Base-by-base conservation (phyloP, 2,329 filamentous ascomycete genomes). In the Venturia nashicola region DNA sequence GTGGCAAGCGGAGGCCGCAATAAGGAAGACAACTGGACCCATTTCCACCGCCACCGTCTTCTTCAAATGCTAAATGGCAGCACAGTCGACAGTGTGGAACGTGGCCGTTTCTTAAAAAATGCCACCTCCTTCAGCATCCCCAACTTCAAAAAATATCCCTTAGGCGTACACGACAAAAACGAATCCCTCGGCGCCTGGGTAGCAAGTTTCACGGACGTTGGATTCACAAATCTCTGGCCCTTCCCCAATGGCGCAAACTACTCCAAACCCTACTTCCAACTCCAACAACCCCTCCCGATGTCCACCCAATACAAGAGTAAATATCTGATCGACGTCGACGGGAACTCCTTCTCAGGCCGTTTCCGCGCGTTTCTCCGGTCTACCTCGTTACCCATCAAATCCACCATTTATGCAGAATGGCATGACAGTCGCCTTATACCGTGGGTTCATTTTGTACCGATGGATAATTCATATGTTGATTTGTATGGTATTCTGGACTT, bases 371-470 rank as follows among this genome's bases (percentile, higher is more conserved):
- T 92, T 71, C 76, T 93, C 34, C 79, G 83, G 42, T 88, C 84
- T 40, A 88, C 84, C 2, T 86, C 83, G 18, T 73, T 92, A 9
- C 87, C 87, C 0, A 83, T 93, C 75, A 93, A 93, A 76, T 83
- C 86, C 7, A 90, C 89, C 0, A 77, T 93, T 27, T 93, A 86
- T 75, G 81, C 83, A 20, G 90, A 93, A 72, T 94, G 89, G 90
- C 89, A 92, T 70, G 89, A 92, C 71, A 78, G 67, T 69, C 78
- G 72, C 68, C 78, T 93, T 1, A 78, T 90, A 2, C 81, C 88
- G 0, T 94, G 90, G 89, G 84, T 85, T 70, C 90, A 94, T 73
- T 93, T 90, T 69, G 86, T 91, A 1, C 90, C 90, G 18, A 86
- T 93, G 82, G 87, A 91, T 71, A 88, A 83, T 70, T 82, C 85